Percentiles rank a stretch among this genome's conserved stretches.
Evolutionary conservation across 805 yeast genomes (phyloP).

Genomic region (Candida sakaeoensis): DNA sequence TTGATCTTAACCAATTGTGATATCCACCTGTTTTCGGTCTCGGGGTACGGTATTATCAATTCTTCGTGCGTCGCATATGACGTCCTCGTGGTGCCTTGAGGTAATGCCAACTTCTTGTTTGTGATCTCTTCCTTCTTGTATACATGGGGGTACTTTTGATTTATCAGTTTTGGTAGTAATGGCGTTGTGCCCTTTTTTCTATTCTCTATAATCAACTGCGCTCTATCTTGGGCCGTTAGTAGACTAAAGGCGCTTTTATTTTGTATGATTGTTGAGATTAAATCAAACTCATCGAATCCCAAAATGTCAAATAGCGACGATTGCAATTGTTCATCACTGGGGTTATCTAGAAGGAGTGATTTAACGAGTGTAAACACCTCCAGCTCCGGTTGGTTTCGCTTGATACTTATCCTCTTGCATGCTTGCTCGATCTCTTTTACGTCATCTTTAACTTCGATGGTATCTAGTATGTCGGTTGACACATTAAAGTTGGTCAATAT

Average conservation of each 20-base stretch:
- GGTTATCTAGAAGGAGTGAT: slow-evolving; percentile 29
- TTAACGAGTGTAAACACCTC: slow-evolving; percentile 24
- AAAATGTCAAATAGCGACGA: slow-evolving; percentile 71
- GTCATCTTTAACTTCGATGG: slow-evolving; percentile 14
- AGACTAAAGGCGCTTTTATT: slow-evolving; percentile 33
- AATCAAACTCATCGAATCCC: slow-evolving; percentile 83
- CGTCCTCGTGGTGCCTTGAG: slow-evolving; percentile 72
- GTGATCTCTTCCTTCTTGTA: slow-evolving; percentile 68
- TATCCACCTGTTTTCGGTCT: slow-evolving; percentile 42
- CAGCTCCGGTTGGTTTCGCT: slow-evolving; percentile 29
- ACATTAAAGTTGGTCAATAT: slow-evolving; percentile 39
- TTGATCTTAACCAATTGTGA: slow-evolving; percentile 49
- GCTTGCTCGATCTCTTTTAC: slow-evolving; percentile 23
- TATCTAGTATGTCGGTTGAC: slow-evolving; percentile 23
- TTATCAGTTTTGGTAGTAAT: slow-evolving; percentile 43
- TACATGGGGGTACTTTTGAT: slow-evolving; percentile 79
- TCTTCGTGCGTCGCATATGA: slow-evolving; percentile 70
- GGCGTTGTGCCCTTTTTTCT: slow-evolving; percentile 47
- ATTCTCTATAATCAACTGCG: slow-evolving; percentile 49
- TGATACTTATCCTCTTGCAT: slow-evolving; percentile 30
- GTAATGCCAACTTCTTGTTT: slow-evolving; percentile 78
- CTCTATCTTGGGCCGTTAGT: slow-evolving; percentile 54
- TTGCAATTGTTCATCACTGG: slow-evolving; percentile 60
- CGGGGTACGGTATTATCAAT: slow-evolving; percentile 75
- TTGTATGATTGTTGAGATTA: slow-evolving; percentile 61